Evolutionary conservation across 2,329 filamentous ascomycete genomes (phyloP).

Genomic region (Pseudogymnoascus sp.): DNA sequence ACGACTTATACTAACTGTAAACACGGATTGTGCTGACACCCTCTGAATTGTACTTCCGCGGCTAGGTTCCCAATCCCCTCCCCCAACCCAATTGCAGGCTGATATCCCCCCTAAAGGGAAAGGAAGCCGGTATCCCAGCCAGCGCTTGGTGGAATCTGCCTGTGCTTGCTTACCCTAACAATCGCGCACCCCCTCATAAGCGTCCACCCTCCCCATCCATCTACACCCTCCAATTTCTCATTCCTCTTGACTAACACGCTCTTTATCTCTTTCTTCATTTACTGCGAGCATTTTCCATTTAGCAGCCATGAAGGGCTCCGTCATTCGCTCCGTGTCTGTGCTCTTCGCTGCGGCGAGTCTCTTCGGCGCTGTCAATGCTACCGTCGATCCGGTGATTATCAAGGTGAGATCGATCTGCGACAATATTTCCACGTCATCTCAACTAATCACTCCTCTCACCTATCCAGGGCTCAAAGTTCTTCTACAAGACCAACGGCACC

Average conservation of each 20-base stretch:
- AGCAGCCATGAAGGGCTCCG: background rate
- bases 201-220: background rate
- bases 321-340: conserved; percentile 18
- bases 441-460: background rate
- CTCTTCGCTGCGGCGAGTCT: conserved; percentile 44
- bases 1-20: background rate
- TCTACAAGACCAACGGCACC: conserved; percentile 46
- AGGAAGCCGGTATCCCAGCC: background rate
- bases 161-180: background rate
- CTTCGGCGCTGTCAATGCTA: conserved; percentile 39
- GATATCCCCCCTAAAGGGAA: background rate
- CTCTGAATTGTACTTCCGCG: background rate
- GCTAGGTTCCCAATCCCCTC: background rate
- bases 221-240: background rate
- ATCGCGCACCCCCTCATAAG: background rate
- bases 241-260: background rate
- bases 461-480: conserved; percentile 26
- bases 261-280: background rate
- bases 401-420: conserved; percentile 21
- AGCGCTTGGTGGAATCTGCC: background rate
- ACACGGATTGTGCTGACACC: background rate
- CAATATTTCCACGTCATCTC: background rate
- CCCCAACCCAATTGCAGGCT: background rate
- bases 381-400: conserved; percentile 47
- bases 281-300: background rate